A percentile compares a stretch with the other conserved stretches of the same genome.
Evolutionary conservation across 306 rosid species (phyloP).

Genomic region (Cucumis melo): DNA sequence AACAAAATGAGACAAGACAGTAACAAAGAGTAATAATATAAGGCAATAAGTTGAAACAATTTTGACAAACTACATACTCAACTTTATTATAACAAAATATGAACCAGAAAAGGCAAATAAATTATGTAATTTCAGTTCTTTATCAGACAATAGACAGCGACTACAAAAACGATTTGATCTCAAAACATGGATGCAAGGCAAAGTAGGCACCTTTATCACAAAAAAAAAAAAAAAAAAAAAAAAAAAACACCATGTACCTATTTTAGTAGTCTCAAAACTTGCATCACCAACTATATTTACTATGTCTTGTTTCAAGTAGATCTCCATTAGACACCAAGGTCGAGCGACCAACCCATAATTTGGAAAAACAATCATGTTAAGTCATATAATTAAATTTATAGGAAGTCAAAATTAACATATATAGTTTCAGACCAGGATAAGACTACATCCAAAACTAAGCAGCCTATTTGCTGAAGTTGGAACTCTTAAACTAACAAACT

Average conservation of each 20-base stretch:
- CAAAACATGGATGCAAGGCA: neutral
- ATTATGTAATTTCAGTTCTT: neutral
- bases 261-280: slow-evolving; percentile 51
- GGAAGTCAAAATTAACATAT: neutral
- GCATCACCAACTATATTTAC: slow-evolving; percentile 45
- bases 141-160: neutral
- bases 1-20: too few relatives aligned
- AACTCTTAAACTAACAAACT: neutral
- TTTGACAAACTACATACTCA: neutral
- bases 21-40: neutral
- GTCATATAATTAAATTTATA: neutral
- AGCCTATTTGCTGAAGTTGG: neutral
- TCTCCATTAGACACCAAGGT: slow-evolving; percentile 82
- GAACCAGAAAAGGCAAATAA: neutral
- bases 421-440: neutral
- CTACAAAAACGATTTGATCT: neutral
- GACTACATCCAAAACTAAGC: neutral
- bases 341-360: slow-evolving; percentile 81
- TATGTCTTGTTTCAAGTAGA: slow-evolving; percentile 70
- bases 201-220: slow-evolving; percentile 2
- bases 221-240: too few relatives aligned
- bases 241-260: slow-evolving; percentile 40
- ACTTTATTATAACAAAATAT: neutral
- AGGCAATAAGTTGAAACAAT: neutral
- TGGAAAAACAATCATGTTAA: slow-evolving; percentile 22